Base-by-base conservation (phyloP, 345 rosid species). In the Leavenworthia alabamica region DNA sequence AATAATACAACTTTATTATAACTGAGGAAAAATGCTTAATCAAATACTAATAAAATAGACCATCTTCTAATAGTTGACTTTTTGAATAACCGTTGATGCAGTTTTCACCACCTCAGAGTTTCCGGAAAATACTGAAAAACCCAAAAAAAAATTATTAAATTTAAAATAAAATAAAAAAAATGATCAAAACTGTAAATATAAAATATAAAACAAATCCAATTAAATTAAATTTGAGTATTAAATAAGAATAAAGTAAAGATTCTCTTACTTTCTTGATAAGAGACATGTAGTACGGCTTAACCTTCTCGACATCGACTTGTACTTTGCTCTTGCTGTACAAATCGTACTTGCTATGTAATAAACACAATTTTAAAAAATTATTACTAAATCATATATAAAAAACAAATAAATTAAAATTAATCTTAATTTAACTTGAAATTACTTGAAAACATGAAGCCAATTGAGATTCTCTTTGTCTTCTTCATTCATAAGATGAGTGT, bases 391-490 rank as follows among this genome's bases (percentile, higher is more conserved):
- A 48, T 14, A 14, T 13, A 5, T 2, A 47, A 13, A 4, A 16
- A 40, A 9, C 9, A 5, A 12, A 14, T 24, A 12, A 3, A 32
- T 14, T 28, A 15, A 32, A 7, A n/a, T n/a, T n/a, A n/a, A n/a
- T n/a, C n/a, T 45, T 33, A 39, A 1, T 33, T 16, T 20, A 9
- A 7, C 1, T 16, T 33, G 46, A 7, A n/a, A 11, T 51, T 69
- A 87, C 90, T 82, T 87, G 74, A 87, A 84, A n/a, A 81, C 42
- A 13, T 83, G 71, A 39, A 87, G 86, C 89, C 90, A 87, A 60
- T 81, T 75, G 56, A 81, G 33, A 10, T 73, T 76, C n/a, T 78
- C 81, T 49, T 72, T 64, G 42, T 87, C 89, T 56, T 78, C 79
- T 32, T 83, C 72, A 47, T 75, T 81, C 78, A 82, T 68, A 3